Base-by-base conservation (phyloP, 139 green algal genomes). In the Tetradesmus obliquus region DNA sequence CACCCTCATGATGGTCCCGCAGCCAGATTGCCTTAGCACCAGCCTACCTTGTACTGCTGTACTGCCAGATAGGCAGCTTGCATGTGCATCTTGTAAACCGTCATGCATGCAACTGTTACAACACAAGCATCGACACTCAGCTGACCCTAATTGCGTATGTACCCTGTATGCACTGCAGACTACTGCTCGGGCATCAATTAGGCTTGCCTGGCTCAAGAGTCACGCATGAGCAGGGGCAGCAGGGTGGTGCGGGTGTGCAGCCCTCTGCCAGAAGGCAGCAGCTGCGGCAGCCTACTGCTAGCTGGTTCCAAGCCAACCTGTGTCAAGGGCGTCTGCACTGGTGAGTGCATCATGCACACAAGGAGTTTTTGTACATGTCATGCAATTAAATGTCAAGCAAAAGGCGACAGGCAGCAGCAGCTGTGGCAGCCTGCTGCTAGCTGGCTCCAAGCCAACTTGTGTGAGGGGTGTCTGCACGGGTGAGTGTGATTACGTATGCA, bases 181-280 rank as follows among this genome's bases (percentile, higher is more conserved):
- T 89, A 82, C 66, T 89, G 85, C 53, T 45, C 66, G 10, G 85
- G 85, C 45, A 89, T 89, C 45, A 89, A 89, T 82, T 66, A 81
- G 15, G 85, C 85, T 5, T 89, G 85, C 85, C n/a, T 62, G 22
- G 45, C 85, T 12, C 13, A 55, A 22, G 85, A 89, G 20, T 24
- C 66, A 22, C 62, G 57, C n/a, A 45, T 89, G 2, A 89, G 45
- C 51, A 32, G 66, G 22, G 51, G 51, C 85, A 82, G 54, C 15
- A 32, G 54, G 2, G 19, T 89, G 20, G 32, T 82, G 7, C 45
- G 45, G 45, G 85, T 89, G 45, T 89, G 85, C 57, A 69, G 10
- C 32, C 66, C 85, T 53, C 24, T 79, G 13, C 62, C 62, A 10
- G 66, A 89, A 22, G 66, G 66, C 22, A 45, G 5, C n/a, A 24